These are phyloP conservation scores for Cinchona pubescens DNA, from an alignment of 257 asterid species.

Conservation along the genomic window DNA sequence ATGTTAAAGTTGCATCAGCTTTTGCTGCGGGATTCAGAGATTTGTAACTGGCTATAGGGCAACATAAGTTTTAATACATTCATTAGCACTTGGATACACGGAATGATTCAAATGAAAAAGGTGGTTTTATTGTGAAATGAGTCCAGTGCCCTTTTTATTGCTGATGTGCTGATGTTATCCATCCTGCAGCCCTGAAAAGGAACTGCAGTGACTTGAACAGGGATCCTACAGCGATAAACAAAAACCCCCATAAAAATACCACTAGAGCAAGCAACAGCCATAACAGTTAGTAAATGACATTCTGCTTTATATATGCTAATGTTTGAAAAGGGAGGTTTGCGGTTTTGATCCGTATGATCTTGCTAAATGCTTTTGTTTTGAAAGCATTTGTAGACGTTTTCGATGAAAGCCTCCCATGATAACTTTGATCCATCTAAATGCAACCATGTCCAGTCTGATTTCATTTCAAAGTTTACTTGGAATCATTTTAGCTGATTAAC, in stretches of 20 bases:
- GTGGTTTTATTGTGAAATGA: not conserved
- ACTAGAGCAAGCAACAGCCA: too few relatives aligned
- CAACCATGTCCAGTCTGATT: not conserved
- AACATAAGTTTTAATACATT: slow-evolving; percentile 25
- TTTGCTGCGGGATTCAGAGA: slow-evolving; percentile 68
- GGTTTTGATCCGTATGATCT: not conserved
- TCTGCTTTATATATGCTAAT: not conserved
- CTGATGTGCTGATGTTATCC: too few relatives aligned
- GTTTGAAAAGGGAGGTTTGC: not conserved
- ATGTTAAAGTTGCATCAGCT: slow-evolving; percentile 51
- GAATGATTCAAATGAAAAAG: not conserved
- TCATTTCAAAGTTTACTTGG: not conserved
- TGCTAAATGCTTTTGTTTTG: not conserved
- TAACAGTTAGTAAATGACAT: not conserved
- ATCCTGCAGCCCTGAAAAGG: too few relatives aligned
- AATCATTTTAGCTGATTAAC: not conserved
- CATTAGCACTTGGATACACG: not conserved
- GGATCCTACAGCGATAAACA: too few relatives aligned
- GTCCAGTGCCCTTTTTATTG: not conserved
- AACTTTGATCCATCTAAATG: not conserved
- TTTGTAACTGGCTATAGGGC: slow-evolving; percentile 67
- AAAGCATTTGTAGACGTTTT: not conserved
- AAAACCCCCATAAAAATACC: too few relatives aligned
- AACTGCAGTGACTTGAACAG: too few relatives aligned
- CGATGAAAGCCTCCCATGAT: not conserved